phyloP scores from a whole-genome alignment of 1,284 basidiomycete species.

The Vanrija humicola region DNA sequence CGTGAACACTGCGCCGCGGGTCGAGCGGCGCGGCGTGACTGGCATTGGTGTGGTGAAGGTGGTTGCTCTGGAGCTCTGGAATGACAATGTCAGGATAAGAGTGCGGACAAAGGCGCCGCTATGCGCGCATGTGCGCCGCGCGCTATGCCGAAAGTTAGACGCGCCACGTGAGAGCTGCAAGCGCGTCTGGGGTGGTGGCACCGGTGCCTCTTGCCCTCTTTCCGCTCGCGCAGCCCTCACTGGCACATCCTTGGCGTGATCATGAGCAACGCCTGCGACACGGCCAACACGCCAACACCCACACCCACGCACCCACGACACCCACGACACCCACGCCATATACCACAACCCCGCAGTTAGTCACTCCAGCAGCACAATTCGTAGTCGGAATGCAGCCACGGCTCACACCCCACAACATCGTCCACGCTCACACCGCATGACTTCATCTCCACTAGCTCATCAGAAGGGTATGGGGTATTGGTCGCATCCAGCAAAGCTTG shows the following conservation, averaged over 20 bases:
- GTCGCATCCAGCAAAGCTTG: background rate
- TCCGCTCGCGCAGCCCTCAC: no score
- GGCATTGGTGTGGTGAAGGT: constrained; percentile 2
- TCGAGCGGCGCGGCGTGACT: constrained; percentile 39
- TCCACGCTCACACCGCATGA: background rate
- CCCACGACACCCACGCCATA: no score
- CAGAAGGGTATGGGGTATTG: constrained; percentile 1
- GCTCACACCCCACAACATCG: no score
- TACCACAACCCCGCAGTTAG: no score
- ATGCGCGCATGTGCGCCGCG: no score
- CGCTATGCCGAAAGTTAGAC: background rate
- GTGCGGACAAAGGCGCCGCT: background rate
- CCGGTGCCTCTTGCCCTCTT: no score
- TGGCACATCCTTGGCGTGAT: background rate
- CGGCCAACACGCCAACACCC: no score
- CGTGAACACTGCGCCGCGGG: constrained; percentile 36
- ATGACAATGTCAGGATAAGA: background rate
- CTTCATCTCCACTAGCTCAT: constrained; percentile 4
- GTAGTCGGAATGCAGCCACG: no score
- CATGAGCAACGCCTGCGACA: no score
- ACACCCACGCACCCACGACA: no score
- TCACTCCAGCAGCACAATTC: no score
- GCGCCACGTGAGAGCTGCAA: background rate
- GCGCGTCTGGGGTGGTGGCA: background rate
- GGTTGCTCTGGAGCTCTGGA: background rate